Evolutionary conservation across 2,329 filamentous ascomycete genomes (phyloP), one percentile per base, ranked within the genome.

Genomic region (Paramyrothecium roridum): DNA sequence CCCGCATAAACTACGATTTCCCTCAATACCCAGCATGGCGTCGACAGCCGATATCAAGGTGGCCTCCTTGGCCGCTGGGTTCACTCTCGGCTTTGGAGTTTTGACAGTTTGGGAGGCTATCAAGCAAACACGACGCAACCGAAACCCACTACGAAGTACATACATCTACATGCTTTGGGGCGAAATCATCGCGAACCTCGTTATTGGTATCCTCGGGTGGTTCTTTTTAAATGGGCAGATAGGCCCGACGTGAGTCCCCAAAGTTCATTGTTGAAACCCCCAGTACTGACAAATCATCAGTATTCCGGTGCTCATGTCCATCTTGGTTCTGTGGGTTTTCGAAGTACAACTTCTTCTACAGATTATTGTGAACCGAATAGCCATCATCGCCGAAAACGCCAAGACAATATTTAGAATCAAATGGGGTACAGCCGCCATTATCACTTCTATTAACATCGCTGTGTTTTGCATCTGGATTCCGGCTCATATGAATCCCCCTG

Each of bases 391-490:
- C 13, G 72, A 77, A 16, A 67, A 75, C 47, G 68, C 67, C 22
- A 64, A 61, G 1, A 73, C 71, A 2, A 71, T 76, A 8, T 23
- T 52, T 0, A 66, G 61, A 16, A 59, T 83, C 26, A 82, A 82
- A 67, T 80, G 76, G 76, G 71, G 71, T 1, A 75, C 75, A 1
- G 70, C 77, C 1, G 43, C 65, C 1, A 17, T 78, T 3, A 80
- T 83, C 52, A 77, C 75, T 1, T 33, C 67, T 12, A 77, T 84
- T 59, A 83, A 84, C 50, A 73, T 83, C 20, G 74, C 74, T 1
- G 81, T 83, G 13, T 82, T 80, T 55, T 71, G 67, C 51, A 81
- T 83, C 47, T 84, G 78, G 73, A 80, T 84, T 17, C 81, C 81
- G 0, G 67, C 78, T 1, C 76, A 79, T 40, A 58, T 61, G 0